Base-by-base conservation (phyloP, 768 basidiomycete species). In the Dentipellis fragilis region DNA sequence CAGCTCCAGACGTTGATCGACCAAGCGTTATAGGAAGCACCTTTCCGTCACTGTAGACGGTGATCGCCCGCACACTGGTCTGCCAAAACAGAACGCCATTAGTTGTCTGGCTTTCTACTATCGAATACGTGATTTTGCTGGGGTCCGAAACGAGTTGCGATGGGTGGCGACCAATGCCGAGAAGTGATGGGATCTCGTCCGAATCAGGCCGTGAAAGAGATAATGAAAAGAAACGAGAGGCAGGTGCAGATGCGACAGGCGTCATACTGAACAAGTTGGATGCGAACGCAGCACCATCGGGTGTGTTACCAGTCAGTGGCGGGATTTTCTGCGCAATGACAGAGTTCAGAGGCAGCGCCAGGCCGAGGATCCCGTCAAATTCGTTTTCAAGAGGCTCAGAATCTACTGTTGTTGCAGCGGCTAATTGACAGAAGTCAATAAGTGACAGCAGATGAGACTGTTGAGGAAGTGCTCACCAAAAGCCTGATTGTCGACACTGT, bases 231-330 rank as follows among this genome's bases (percentile, higher is more conserved):
- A 89, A 90, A 16, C 80, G 80, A 8, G 77, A 69, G 3, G 78
- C 63, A 0, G 88, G 87, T 0, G 85, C 78, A 7, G 68, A 59
- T 4, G 70, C 60, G 9, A 65, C 35, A 10, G 85, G 84, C 0
- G 83, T 79, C 57, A 87, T 79, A 46, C 79, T 79, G 67, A 90
- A 85, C 45, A 91, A 71, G 59, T 89, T 89, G 16, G 85, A 84
- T 0, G 81, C 70, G 67, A 84, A 73, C 0, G 81, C 66, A 3
- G 87, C 84, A 48, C 88, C 87, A 59, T 88, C 84, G 0, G 81
- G 77, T 5, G 67, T 57, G 67, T 82, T 74, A 48, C 65, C 70
- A 9, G 71, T 74, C 17, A 71, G 71, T 1, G 85, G 74, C 0
- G 78, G 72, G 21, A 91, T 72, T 1, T 42, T 7, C 0, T 66